Evolutionary conservation across 306 rosid genomes (phyloP).

Genomic region (Cucumis hystrix): DNA sequence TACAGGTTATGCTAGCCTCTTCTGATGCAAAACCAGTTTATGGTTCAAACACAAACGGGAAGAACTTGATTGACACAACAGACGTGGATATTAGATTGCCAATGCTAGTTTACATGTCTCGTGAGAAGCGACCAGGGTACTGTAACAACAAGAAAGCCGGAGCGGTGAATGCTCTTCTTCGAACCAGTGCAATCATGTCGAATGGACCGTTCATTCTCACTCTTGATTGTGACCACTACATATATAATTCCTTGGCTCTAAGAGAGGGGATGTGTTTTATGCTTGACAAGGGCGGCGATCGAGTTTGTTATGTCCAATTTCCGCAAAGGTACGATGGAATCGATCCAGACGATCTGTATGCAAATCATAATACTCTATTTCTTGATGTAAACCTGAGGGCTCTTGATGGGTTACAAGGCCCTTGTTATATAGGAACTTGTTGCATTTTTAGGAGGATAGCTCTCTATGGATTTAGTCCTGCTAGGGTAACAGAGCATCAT

Average conservation of each 20-base stretch:
- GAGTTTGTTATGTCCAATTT: constrained; percentile 73
- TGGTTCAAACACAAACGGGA: constrained; percentile 49
- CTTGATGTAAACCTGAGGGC: constrained; percentile 81
- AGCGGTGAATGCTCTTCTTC: constrained; percentile 77
- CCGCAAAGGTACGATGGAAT: constrained; percentile 90
- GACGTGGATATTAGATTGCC: constrained; percentile 64
- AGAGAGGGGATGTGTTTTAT: constrained; percentile 90
- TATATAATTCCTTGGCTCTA: constrained; percentile 61
- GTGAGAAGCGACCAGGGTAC: constrained; percentile 69
- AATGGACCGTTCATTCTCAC: constrained; percentile 80
- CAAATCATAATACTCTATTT: constrained; percentile 76
- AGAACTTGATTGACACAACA: constrained; percentile 55
- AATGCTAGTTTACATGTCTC: constrained; percentile 76
- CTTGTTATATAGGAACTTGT: constrained; percentile 80
- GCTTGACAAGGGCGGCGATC: constrained; percentile 82
- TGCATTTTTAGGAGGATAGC: constrained; percentile 80
- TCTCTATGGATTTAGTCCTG: constrained; percentile 76
- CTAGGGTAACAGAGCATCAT: constrained; percentile 67
- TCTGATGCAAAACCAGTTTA: constrained; percentile 58
- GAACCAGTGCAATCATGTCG: constrained; percentile 81
- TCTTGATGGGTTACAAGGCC: constrained; percentile 82
- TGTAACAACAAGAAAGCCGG: constrained; percentile 87
- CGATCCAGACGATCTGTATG: constrained; percentile 72
- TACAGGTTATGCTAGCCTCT: constrained; percentile 80
- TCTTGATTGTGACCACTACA: constrained; percentile 82